Conservation (phyloP, 176 grass and related monocot genomes). For the Musa itinerans region DNA sequence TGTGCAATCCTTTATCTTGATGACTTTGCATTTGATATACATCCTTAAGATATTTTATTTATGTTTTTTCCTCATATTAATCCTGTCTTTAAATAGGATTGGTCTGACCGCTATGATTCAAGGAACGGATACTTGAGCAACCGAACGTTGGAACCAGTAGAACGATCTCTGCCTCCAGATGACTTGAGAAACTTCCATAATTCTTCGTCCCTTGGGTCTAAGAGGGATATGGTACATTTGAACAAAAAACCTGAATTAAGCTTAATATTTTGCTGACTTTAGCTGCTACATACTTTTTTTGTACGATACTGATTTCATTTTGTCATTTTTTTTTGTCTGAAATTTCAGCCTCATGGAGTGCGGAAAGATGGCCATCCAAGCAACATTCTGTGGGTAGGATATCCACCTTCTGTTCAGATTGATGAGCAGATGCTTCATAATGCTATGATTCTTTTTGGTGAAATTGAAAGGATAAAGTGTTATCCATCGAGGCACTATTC, state of each 20-base stretch:
- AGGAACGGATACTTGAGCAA: conserved; percentile 23
- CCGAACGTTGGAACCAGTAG: conserved; percentile 22
- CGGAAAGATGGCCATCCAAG: conserved; percentile 45
- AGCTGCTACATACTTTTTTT: conserved; percentile 3
- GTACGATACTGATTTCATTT: neutral
- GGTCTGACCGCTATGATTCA: conserved; percentile 11
- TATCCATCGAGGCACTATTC: conserved; percentile 68
- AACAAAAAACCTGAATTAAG: neutral
- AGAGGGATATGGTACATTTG: conserved; percentile 24
- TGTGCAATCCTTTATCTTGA: neutral
- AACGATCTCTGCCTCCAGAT: conserved; percentile 4
- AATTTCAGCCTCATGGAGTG: conserved; percentile 36
- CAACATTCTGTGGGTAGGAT: conserved; percentile 89
- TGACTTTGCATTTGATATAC: neutral
- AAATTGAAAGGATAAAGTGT: conserved; percentile 56
- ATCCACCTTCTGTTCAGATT: conserved; percentile 52
- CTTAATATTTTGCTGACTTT: conserved; percentile 5
- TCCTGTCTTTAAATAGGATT: conserved; percentile 41
- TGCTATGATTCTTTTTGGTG: conserved; percentile 77
- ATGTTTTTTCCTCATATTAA: conserved; percentile 8
- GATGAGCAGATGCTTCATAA: conserved; percentile 60
- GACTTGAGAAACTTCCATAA: conserved; percentile 36
- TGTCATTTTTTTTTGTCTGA: conserved; percentile 12
- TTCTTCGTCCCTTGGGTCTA: conserved; percentile 26
- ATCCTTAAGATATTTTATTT: neutral